phyloP scores from a whole-genome alignment of 371 early-diverging fungal species.

The Mortierella sp. region DNA sequence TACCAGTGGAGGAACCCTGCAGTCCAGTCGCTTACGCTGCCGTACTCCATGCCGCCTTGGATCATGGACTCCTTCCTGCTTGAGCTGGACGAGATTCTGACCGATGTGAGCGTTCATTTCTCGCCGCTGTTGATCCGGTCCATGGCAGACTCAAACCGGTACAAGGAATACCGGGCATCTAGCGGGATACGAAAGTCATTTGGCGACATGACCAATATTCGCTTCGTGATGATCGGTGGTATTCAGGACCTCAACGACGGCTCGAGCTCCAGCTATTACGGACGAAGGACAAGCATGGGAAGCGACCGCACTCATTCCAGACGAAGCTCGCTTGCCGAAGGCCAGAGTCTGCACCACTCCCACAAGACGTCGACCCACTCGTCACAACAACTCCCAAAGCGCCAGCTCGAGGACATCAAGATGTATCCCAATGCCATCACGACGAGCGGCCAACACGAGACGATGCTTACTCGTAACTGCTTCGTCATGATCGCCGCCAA shows the following conservation, averaged over 20 bases:
- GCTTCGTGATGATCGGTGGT: constrained; percentile 67
- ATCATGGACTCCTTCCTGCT: constrained; percentile 62
- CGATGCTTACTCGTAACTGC: constrained; percentile 62
- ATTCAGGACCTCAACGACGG: constrained; percentile 67
- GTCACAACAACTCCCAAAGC: constrained; percentile 49
- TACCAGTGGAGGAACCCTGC: constrained; percentile 66
- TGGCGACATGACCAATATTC: constrained; percentile 57
- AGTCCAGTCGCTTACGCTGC: constrained; percentile 63
- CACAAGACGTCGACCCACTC: constrained; percentile 57
- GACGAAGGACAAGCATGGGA: constrained; percentile 62
- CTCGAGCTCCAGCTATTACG: constrained; percentile 52
- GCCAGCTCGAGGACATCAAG: constrained; percentile 58
- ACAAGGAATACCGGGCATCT: constrained; percentile 55
- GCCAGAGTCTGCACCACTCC: constrained; percentile 52
- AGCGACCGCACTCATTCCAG: constrained; percentile 60
- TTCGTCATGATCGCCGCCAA: constrained; percentile 73
- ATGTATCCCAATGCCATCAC: constrained; percentile 48
- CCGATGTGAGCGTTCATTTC: constrained; percentile 57
- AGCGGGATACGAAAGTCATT: constrained; percentile 52
- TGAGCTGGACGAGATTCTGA: constrained; percentile 59
- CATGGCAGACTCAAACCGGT: constrained; percentile 37
- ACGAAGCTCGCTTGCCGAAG: constrained; percentile 61
- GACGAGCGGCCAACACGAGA: constrained; percentile 39
- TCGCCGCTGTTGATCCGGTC: constrained; percentile 58
- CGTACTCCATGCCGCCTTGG: constrained; percentile 63